Evolutionary conservation across 345 rosid species (phyloP).

Genomic region (Tarenaya hassleriana): DNA sequence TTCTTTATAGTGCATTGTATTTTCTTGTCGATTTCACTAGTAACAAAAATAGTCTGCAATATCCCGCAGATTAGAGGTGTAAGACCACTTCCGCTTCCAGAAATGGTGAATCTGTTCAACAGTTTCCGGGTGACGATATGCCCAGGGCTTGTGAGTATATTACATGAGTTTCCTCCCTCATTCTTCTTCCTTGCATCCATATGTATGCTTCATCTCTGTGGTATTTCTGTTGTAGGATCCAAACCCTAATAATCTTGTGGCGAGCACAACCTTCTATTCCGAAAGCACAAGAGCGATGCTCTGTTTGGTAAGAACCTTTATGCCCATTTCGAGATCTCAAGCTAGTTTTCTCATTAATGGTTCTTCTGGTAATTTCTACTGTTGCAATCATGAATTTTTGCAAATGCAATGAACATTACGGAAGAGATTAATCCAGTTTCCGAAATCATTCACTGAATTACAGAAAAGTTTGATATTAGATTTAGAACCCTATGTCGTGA

Average conservation of each 20-base stretch:
- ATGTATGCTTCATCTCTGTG: constrained; percentile 2
- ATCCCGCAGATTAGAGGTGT: constrained; percentile 61
- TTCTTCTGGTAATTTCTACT: constrained; percentile 14
- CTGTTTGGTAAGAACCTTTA: constrained; percentile 59
- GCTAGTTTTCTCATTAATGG: background rate
- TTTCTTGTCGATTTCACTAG: no score
- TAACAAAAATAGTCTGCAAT: background rate
- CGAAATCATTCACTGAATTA: background rate
- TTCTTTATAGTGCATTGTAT: no score
- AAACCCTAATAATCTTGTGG: constrained; percentile 91
- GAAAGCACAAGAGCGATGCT: constrained; percentile 79
- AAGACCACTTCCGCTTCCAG: constrained; percentile 51
- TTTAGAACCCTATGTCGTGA: constrained; percentile 8
- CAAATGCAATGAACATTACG: background rate
- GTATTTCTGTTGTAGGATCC: constrained; percentile 71
- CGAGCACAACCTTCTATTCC: constrained; percentile 88
- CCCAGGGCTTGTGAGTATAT: constrained; percentile 75
- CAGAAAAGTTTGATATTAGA: no score
- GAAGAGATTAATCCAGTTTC: background rate
- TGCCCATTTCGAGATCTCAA: constrained; percentile 11
- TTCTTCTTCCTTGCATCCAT: constrained; percentile 1
- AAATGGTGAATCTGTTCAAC: constrained; percentile 61
- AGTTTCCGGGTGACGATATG: constrained; percentile 49
- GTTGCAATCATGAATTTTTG: background rate
- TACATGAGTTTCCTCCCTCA: constrained; percentile 11